phyloP scores from a whole-genome alignment of 2,329 filamentous ascomycete species.

The Nothophaeocryptopus gaeumannii region DNA sequence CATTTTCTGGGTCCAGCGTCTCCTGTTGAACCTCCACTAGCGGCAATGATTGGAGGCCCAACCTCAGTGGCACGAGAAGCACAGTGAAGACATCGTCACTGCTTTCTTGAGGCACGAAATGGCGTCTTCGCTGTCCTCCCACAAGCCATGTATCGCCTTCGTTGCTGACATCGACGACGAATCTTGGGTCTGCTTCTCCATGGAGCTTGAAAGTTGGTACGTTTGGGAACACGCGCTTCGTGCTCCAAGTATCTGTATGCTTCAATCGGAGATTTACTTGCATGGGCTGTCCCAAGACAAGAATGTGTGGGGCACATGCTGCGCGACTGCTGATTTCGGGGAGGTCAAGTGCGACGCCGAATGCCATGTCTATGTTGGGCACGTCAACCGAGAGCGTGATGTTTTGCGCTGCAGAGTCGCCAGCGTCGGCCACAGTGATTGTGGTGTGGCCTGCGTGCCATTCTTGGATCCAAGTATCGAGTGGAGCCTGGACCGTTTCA shows the following conservation, averaged over 20 bases:
- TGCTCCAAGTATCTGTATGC: conserved; percentile 56
- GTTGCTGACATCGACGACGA: conserved; percentile 77
- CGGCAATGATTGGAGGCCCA: conserved; percentile 76
- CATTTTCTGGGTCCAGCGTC: conserved; percentile 40
- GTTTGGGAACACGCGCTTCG: conserved; percentile 47
- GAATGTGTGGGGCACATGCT: conserved; percentile 36
- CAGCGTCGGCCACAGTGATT: conserved; percentile 30
- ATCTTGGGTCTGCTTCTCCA: conserved; percentile 50
- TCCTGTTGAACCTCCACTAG: conserved; percentile 70
- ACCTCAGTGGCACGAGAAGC: conserved; percentile 73
- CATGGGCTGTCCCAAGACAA: conserved; percentile 63
- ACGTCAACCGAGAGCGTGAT: conserved; percentile 90
- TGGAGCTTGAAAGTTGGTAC: conserved; percentile 23
- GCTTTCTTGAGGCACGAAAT: conserved; percentile 57
- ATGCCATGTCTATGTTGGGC: conserved; percentile 75
- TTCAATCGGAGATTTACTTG: conserved; percentile 58
- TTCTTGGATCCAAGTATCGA: conserved; percentile 51
- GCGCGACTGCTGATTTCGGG: conserved; percentile 10
- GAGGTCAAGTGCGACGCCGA: conserved; percentile 58
- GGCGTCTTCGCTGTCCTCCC: conserved; percentile 74
- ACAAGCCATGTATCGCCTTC: conserved; percentile 78
- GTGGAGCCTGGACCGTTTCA: conserved; percentile 40
- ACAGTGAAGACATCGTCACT: conserved; percentile 57
- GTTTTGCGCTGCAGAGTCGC: conserved; percentile 37
- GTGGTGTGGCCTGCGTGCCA: conserved; percentile 51